phyloP scores from a whole-genome alignment of 192 early-diverging fungal genomes.

The Gamsiella multidivaricata region DNA sequence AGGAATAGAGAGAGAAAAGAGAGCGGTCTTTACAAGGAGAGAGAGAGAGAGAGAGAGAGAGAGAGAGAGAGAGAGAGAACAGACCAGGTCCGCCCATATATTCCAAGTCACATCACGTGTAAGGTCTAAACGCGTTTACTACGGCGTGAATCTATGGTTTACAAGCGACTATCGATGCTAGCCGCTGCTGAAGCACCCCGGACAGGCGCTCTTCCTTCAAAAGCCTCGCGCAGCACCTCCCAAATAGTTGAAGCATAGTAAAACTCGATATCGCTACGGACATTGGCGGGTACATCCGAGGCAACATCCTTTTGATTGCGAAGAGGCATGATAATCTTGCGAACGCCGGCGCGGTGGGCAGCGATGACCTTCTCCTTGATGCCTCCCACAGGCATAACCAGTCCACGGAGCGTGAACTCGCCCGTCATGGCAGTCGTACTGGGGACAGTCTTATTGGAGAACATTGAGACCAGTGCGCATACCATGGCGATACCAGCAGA shows the following conservation, averaged over 20 bases:
- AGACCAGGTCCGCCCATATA: background rate
- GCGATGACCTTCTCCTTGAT: constrained; percentile 90
- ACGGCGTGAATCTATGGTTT: background rate
- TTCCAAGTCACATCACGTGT: constrained; percentile 13
- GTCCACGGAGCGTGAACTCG: constrained; percentile 85
- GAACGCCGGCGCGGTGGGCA: constrained; percentile 82
- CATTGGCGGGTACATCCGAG: constrained; percentile 75
- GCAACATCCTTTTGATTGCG: constrained; percentile 77
- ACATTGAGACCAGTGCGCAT: constrained; percentile 83
- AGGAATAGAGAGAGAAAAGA: background rate
- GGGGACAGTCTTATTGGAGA: constrained; percentile 65
- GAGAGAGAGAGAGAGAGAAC: background rate
- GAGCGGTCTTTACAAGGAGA: background rate
- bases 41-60: background rate
- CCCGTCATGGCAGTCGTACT: constrained; percentile 83
- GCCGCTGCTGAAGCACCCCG: background rate
- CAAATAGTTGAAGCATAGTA: constrained; percentile 71
- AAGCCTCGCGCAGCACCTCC: constrained; percentile 72
- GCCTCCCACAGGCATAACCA: constrained; percentile 86
- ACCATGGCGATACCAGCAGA: constrained; percentile 77
- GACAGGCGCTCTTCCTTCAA: constrained; percentile 53
- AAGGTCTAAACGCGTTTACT: background rate
- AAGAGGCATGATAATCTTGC: constrained; percentile 76
- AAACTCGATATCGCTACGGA: constrained; percentile 77
- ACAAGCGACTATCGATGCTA: constrained; percentile 25